Evolutionary conservation across 192 early-diverging fungal genomes (phyloP).

Genomic region (Coemansia sp.): DNA sequence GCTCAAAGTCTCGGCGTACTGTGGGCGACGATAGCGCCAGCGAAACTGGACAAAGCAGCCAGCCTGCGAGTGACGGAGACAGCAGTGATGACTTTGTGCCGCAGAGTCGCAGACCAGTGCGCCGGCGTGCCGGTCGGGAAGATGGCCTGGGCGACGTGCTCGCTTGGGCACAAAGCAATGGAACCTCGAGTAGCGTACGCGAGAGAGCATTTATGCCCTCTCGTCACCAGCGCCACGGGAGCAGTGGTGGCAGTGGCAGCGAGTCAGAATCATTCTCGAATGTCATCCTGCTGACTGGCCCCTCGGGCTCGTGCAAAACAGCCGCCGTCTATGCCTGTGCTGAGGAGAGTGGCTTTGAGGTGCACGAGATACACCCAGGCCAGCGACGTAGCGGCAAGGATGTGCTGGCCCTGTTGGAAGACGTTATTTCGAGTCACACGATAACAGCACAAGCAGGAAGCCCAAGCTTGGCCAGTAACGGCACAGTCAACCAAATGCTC

Average conservation of each 20-base stretch:
- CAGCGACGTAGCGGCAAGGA: slow-evolving; percentile 72
- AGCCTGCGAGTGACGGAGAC: slow-evolving; percentile 10
- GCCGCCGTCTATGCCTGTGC: slow-evolving; percentile 75
- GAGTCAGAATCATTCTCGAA: slow-evolving; percentile 55
- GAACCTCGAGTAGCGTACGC: slow-evolving; percentile 32
- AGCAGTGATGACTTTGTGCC: slow-evolving; percentile 53
- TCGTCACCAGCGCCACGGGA: slow-evolving; percentile 23
- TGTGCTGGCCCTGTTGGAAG: slow-evolving; percentile 63
- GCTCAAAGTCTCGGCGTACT: not conserved
- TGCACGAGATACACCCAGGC: slow-evolving; percentile 76
- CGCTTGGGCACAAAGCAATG: slow-evolving; percentile 46
- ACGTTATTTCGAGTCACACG: slow-evolving; percentile 76
- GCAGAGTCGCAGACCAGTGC: not conserved
- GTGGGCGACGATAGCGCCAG: slow-evolving; percentile 7
- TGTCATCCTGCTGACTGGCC: slow-evolving; percentile 69
- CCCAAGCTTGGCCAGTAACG: not conserved
- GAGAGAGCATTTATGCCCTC: slow-evolving; percentile 11
- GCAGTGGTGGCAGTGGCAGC: slow-evolving; percentile 34
- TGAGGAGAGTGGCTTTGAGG: slow-evolving; percentile 70
- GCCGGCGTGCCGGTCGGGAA: not conserved
- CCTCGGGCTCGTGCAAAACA: slow-evolving; percentile 72
- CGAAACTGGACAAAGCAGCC: slow-evolving; percentile 3
- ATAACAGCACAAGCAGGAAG: slow-evolving; percentile 43
- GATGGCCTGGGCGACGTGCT: slow-evolving; percentile 30
- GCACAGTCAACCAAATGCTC: slow-evolving; percentile 59